Evolutionary conservation across 371 early-diverging fungal species (phyloP), one percentile per base, ranked within the genome.

Genomic region (Mucor ambiguus): DNA sequence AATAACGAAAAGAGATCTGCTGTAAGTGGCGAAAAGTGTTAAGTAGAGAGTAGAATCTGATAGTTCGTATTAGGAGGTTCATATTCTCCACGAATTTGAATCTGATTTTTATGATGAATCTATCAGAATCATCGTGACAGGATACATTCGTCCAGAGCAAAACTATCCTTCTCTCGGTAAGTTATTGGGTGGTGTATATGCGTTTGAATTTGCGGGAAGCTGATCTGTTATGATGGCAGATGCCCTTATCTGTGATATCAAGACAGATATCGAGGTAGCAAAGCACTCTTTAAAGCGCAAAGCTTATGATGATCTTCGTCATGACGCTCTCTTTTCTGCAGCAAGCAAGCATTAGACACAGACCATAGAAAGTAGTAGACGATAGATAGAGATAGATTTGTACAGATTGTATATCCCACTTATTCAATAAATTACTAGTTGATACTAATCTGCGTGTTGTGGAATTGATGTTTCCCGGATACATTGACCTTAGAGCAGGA

Each of bases 1-100:
- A 93, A 98, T 68, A 98, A 98, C 80, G 94, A 96, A 76, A 94
- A 95, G 80, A 87, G 90, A 55, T 95, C 96, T 24, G 97, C 95
- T 54, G 93, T 92, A 82, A 74, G 87, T 81, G 1, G 9, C 10
- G 10, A 20, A n/a, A 3, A 20, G 2, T 46, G 11, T 9, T 6
- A 1, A 5, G 46, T n/a, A 22, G 4, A 20, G 20, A 11, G 11
- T 7, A 33, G n/a, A 20, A 7, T 55, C 8, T 37, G 29, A 58
- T 37, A 26, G 24, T 26, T 49, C 32, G 22, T 26, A 59, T 37
- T 66, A 92, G 92, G 99, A 98, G 75, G 96, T 98, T 14, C 98
- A 98, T 72, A 91, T 98, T 55, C 90, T 98, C 58, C 92, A 98
- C 75, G 75, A 89, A 59, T 97, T 93, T 60, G 76, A 76, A 0